Conservation (phyloP, 805 yeast genomes). For the Metschnikowia cerradonensis region DNA sequence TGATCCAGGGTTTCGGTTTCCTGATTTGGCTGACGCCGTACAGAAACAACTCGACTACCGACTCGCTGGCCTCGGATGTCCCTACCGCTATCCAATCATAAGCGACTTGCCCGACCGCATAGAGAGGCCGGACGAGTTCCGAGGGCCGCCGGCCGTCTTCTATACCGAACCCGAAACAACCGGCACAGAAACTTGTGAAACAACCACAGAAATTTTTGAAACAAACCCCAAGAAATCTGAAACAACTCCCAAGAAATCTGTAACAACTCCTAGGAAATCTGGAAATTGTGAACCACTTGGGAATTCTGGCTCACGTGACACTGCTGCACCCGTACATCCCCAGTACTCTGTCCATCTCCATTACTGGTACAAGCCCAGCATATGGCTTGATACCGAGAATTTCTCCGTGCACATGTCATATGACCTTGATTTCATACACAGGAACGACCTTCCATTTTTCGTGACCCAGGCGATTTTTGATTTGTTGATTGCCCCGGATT, state of each 20-base stretch:
- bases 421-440: constrained; percentile 41
- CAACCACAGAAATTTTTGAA: too few species aligned
- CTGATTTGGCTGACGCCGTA: constrained; percentile 58
- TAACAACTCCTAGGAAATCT: neutral
- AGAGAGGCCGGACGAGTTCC: constrained; percentile 1
- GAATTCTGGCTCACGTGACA: too few species aligned
- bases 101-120: constrained; percentile 12
- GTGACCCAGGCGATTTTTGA: constrained; percentile 45
- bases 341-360: constrained; percentile 27
- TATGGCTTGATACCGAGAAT: constrained; percentile 39
- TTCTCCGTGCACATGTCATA: constrained; percentile 35
- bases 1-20: constrained; percentile 49
- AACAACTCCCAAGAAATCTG: neutral
- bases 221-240: neutral
- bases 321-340: neutral
- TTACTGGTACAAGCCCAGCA: constrained; percentile 40
- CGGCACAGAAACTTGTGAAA: too few species aligned
- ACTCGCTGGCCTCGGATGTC: constrained; percentile 6
- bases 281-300: too few species aligned
- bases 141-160: neutral
- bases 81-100: constrained; percentile 10
- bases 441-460: constrained; percentile 60
- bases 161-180: neutral
- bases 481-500: constrained; percentile 29
- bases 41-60: constrained; percentile 31